phyloP scores from a whole-genome alignment of 352 stramenopile genomes.

The Pythium diclinum region DNA sequence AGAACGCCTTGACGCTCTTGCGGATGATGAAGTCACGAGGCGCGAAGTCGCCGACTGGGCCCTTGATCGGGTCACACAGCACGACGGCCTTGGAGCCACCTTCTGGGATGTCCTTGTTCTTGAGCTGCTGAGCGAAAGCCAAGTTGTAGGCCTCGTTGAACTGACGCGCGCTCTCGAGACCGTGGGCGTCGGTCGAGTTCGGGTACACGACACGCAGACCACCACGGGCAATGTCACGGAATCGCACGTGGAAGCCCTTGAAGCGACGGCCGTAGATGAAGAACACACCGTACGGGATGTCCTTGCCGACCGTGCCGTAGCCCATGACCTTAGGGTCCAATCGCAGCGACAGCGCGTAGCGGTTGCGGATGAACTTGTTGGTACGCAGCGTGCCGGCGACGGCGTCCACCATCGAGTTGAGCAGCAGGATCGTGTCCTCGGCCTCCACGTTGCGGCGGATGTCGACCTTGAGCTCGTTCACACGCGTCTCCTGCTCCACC shows the following conservation, averaged over 20 bases:
- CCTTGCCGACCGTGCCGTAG: constrained; percentile 78
- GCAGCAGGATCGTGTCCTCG: constrained; percentile 65
- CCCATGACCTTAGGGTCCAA: constrained; percentile 79
- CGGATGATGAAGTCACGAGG: constrained; percentile 89
- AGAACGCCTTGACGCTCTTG: constrained; percentile 98
- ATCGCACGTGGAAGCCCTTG: constrained; percentile 85
- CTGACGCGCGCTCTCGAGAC: constrained; percentile 64
- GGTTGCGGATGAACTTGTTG: constrained; percentile 80
- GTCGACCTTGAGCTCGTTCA: constrained; percentile 61
- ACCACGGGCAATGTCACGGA: constrained; percentile 75
- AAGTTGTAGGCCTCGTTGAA: constrained; percentile 87
- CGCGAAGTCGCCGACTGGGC: constrained; percentile 65
- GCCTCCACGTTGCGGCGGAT: constrained; percentile 73
- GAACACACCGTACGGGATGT: constrained; percentile 95
- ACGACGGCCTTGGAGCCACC: constrained; percentile 83
- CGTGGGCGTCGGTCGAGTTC: constrained; percentile 53
- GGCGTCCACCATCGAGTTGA: constrained; percentile 79
- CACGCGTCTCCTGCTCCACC: constrained; percentile 40
- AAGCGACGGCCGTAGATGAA: constrained; percentile 97
- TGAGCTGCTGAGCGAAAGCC: constrained; percentile 81
- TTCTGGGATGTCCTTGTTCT: constrained; percentile 89
- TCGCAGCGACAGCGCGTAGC: constrained; percentile 78
- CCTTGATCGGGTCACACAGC: constrained; percentile 67
- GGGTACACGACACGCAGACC: constrained; percentile 76
- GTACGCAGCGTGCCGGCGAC: constrained; percentile 73